phyloP scores from a whole-genome alignment of 2,329 filamentous ascomycete species.

The Microcyclospora pomicola region DNA sequence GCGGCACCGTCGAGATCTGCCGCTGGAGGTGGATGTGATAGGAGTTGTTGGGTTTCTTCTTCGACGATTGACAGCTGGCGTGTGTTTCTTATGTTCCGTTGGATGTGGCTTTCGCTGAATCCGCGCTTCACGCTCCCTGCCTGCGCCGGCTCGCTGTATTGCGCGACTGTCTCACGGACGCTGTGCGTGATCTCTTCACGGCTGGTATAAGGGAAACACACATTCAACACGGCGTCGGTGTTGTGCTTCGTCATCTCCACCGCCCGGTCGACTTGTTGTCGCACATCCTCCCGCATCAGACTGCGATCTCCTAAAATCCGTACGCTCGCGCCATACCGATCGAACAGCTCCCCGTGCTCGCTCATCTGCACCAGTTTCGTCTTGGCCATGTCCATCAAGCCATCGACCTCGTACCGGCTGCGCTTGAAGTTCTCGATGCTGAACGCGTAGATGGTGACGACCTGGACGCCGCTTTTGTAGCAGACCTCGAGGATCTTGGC shows the following conservation, averaged over 20 bases:
- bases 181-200: slow-evolving; percentile 88
- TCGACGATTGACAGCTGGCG: slow-evolving; percentile 27
- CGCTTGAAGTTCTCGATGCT: slow-evolving; percentile 99
- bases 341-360: slow-evolving; percentile 83
- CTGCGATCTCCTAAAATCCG: slow-evolving; percentile 74
- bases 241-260: slow-evolving; percentile 80
- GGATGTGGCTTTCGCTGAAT: slow-evolving; percentile 80
- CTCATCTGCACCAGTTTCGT: slow-evolving; percentile 83
- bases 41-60: slow-evolving; percentile 12
- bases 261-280: slow-evolving; percentile 75
- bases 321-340: slow-evolving; percentile 80
- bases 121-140: slow-evolving; percentile 38
- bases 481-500: slow-evolving; percentile 93
- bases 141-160: slow-evolving; percentile 56
- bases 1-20: neutral
- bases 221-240: slow-evolving; percentile 64
- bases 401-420: slow-evolving; percentile 90
- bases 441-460: slow-evolving; percentile 96
- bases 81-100: slow-evolving; percentile 58
- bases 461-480: slow-evolving; percentile 93
- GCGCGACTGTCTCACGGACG: slow-evolving; percentile 72
- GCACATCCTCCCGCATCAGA: slow-evolving; percentile 72
- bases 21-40: neutral
- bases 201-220: slow-evolving; percentile 96
- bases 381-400: slow-evolving; percentile 94